phyloP scores from a whole-genome alignment of 306 rosid species.

The Quercus gilva region DNA sequence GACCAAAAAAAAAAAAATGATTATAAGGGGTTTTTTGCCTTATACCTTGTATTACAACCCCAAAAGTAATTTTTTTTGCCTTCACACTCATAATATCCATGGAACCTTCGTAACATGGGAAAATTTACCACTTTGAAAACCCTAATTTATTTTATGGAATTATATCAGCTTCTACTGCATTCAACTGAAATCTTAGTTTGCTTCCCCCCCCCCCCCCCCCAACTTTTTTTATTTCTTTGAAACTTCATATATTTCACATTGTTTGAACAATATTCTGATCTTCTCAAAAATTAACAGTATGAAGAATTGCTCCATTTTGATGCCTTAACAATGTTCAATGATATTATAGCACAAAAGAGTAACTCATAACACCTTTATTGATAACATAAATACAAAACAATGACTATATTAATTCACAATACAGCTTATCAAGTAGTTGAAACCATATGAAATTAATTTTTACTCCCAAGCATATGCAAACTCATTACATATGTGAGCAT shows the following conservation, averaged over 20 bases:
- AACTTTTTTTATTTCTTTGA: not conserved
- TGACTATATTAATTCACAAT: not conserved
- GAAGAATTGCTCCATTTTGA: conserved; percentile 1
- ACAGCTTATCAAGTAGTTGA: conserved; percentile 16
- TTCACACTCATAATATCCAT: no score
- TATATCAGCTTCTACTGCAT: not conserved
- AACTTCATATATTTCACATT: conserved; percentile 8
- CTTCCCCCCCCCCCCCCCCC: not conserved
- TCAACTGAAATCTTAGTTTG: not conserved
- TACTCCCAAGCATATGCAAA: conserved; percentile 17
- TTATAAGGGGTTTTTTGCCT: not conserved
- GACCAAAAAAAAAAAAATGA: not conserved
- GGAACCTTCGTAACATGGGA: not conserved
- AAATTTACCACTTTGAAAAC: not conserved
- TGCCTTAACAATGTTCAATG: not conserved
- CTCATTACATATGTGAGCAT: conserved; percentile 13
- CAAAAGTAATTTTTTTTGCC: not conserved
- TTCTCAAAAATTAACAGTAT: not conserved
- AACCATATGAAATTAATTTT: not conserved
- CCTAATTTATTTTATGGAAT: not conserved
- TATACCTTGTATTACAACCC: not conserved
- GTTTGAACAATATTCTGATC: conserved; percentile 16
- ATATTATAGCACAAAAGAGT: not conserved
- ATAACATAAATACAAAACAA: conserved; percentile 10
- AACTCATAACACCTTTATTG: not conserved